Base-by-base conservation (phyloP, 805 yeast genomes). In the Saccharomycopsis sp. region DNA sequence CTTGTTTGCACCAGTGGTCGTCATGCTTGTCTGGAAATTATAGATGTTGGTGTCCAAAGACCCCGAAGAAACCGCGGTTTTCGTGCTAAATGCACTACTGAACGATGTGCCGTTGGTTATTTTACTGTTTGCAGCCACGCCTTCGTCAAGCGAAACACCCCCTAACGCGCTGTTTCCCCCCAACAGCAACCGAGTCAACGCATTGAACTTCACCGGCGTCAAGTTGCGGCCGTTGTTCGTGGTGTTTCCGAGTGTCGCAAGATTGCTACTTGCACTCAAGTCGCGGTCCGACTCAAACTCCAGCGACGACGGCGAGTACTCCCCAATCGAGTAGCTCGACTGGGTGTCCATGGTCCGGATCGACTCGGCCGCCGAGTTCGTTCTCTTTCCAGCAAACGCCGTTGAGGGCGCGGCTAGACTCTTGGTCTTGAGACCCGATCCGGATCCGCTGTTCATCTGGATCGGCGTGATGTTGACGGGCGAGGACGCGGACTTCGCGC, bases 301-400 rank as follows among this genome's bases (percentile, higher is more conserved):
- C 1, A 78, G 74, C 1, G 78, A 74, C 3, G 77, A 73, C 19
- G 80, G 80, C 1, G 79, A 75, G 64, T 72, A 77, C 14, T 77
- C 78, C 0, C 80, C 80, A 47, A 77, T 75, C 1, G 78, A 74
- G 15, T 75, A 74, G 7, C 74, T 69, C 24, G 68, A 68, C 49
- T 72, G 72, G 1, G 71, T 69, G 44, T 67, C 68, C 52, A 61
- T 49, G 1, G 63, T 61, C 12, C 54, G 54, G 50, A 59, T 56
- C 35, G 38, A 19, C 22, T 25, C 53, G 15, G 53, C 17, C 17
- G 42, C 24, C 1, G 53, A 47, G 1, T 34, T 50, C 14, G 57
- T 12, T 17, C 57, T 14, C 42, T 55, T 55, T 29, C 38, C 38
- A 1, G 47, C 53, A 50, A 41, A 47, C 17, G 38, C 15, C 15